phyloP scores from a whole-genome alignment of 352 stramenopile species.

The Globisporangium canariense region DNA sequence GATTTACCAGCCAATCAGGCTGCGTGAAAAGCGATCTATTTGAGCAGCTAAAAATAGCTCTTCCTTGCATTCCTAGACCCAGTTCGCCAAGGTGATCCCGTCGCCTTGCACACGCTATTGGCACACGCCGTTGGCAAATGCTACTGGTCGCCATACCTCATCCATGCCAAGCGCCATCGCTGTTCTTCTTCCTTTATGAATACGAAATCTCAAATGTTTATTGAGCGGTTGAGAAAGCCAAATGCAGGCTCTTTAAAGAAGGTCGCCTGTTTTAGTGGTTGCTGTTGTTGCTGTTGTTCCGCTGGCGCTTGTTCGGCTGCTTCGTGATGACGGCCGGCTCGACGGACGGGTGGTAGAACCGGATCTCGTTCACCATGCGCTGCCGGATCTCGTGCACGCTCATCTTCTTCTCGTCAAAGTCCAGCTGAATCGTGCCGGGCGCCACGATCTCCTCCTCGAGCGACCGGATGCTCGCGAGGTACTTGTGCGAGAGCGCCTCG shows the following conservation, averaged over 20 bases:
- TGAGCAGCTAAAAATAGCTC: not conserved
- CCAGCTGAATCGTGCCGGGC: constrained; percentile 73
- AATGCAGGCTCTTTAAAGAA: not conserved
- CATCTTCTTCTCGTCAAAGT: constrained; percentile 88
- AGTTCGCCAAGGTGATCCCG: too few relatives aligned
- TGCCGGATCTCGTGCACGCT: constrained; percentile 75
- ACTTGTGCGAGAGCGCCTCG: constrained; percentile 80
- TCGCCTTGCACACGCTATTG: not conserved
- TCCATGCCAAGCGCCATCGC: not conserved
- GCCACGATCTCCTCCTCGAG: constrained; percentile 86
- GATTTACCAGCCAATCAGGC: not conserved
- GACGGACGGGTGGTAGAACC: constrained; percentile 64
- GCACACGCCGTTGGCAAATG: not conserved
- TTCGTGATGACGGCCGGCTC: constrained; percentile 14
- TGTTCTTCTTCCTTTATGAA: not conserved
- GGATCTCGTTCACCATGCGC: constrained; percentile 77
- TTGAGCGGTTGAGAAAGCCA: constrained; percentile 4
- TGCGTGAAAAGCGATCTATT: constrained; percentile 7
- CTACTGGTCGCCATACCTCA: too few relatives aligned
- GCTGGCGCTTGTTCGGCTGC: constrained; percentile 17
- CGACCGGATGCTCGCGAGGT: constrained; percentile 79
- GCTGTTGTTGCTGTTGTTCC: constrained; percentile 9
- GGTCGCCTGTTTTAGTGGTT: not conserved
- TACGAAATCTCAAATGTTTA: constrained; percentile 5
- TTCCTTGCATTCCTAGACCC: not conserved